Conservation (phyloP, 345 rosid genomes). For the Excoecaria agallocha region DNA sequence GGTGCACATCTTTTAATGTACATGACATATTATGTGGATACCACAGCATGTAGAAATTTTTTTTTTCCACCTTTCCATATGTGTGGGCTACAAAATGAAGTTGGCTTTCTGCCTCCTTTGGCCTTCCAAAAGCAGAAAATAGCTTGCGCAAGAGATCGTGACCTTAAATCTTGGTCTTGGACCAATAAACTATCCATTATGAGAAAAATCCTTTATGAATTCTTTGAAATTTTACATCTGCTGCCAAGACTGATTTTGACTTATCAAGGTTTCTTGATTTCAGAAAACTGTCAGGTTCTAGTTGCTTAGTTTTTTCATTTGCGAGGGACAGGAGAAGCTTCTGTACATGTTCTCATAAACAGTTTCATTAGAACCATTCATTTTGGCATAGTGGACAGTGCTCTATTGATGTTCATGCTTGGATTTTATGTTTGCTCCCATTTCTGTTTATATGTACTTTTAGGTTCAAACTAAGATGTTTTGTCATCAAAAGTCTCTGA, state of each 20-base stretch:
- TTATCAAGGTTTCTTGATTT: neutral
- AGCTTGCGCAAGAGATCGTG: neutral
- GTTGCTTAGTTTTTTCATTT: neutral
- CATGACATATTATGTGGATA: neutral
- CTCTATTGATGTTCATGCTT: neutral
- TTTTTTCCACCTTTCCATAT: too few species aligned
- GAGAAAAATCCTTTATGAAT: neutral
- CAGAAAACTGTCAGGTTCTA: neutral
- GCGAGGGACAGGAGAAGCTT: neutral
- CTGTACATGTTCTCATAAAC: neutral
- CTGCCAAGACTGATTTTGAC: neutral
- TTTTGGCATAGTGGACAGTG: neutral
- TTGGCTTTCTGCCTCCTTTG: neutral
- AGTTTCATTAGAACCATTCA: neutral
- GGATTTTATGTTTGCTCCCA: too few species aligned
- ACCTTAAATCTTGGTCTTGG: neutral
- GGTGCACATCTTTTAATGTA: neutral
- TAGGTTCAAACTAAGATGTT: neutral
- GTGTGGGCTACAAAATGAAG: neutral
- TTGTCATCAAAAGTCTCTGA: neutral
- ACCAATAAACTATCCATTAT: neutral
- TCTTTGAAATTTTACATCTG: neutral
- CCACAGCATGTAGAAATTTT: too few species aligned
- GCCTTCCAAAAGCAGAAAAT: neutral
- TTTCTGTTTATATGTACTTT: neutral